Conservation (phyloP, 2,329 filamentous ascomycete species). For the Neocucurbitaria cava region DNA sequence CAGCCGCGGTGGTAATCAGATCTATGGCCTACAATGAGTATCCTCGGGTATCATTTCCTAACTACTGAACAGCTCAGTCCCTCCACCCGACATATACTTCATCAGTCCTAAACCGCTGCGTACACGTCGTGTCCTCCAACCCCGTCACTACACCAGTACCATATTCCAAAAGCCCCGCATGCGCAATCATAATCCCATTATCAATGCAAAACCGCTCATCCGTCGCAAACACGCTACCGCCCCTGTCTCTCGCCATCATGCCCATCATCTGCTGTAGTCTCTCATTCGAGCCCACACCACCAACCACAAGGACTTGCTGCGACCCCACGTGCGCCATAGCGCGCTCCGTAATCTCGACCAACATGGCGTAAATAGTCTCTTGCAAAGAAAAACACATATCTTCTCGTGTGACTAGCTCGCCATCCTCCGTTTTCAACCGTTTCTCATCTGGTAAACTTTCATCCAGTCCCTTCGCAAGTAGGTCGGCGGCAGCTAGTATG, state of each 20-base stretch:
- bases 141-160: constrained; percentile 79
- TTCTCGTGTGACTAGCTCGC: constrained; percentile 72
- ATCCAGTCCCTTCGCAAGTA: constrained; percentile 72
- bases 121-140: constrained; percentile 78
- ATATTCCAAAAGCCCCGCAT: constrained; percentile 88
- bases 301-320: constrained; percentile 89
- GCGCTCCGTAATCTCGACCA: constrained; percentile 97
- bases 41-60: neutral
- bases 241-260: constrained; percentile 85
- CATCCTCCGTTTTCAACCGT: constrained; percentile 53
- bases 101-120: constrained; percentile 59
- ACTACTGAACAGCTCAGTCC: no score
- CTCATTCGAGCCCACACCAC: constrained; percentile 94
- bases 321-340: constrained; percentile 98
- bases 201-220: constrained; percentile 99
- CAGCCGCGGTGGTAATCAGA: no score
- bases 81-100: constrained; percentile 60
- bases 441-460: constrained; percentile 48
- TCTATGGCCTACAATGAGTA: no score
- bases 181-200: constrained; percentile 99
- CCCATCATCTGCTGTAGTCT: constrained; percentile 98
- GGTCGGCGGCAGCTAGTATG: constrained; percentile 83
- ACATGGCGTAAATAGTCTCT: constrained; percentile 95
- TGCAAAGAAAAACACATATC: constrained; percentile 95
- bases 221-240: constrained; percentile 90